Conservation (phyloP, 2,329 filamentous ascomycete genomes). For the Penicillium concentricum region DNA sequence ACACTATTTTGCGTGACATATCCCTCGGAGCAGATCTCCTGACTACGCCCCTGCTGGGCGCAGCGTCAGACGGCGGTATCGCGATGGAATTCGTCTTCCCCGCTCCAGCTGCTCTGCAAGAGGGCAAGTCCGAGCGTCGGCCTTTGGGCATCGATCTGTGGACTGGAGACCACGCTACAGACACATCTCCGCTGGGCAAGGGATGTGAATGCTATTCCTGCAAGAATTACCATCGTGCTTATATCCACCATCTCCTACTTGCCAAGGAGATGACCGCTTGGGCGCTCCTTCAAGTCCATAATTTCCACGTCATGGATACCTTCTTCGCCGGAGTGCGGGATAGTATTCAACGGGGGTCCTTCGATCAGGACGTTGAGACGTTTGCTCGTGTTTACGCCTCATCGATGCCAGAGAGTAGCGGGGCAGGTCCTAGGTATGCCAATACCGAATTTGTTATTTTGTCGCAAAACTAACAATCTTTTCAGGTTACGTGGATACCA, state of each 20-base stretch:
- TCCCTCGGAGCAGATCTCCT: conserved; percentile 77
- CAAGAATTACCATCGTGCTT: conserved; percentile 78
- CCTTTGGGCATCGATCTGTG: conserved; percentile 79
- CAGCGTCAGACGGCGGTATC: conserved; percentile 78
- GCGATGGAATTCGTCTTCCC: conserved; percentile 79
- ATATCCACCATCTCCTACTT: conserved; percentile 78
- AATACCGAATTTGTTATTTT: neutral
- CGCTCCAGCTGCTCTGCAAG: conserved; percentile 24
- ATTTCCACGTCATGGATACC: conserved; percentile 67
- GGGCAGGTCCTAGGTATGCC: conserved; percentile 68
- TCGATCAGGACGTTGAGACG: conserved; percentile 52
- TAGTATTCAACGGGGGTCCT: conserved; percentile 59
- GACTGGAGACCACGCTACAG: conserved; percentile 59
- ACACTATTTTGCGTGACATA: conserved; percentile 74
- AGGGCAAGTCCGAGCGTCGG: conserved; percentile 18
- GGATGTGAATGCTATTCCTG: conserved; percentile 82
- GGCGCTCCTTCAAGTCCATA: conserved; percentile 90
- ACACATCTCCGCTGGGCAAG: conserved; percentile 60
- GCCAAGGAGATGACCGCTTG: conserved; percentile 97
- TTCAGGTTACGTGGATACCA: conserved; percentile 73
- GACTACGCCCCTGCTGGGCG: conserved; percentile 71
- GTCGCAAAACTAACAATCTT: neutral
- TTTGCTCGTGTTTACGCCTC: conserved; percentile 71
- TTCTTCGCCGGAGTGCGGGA: conserved; percentile 73
- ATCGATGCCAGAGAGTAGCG: conserved; percentile 70